phyloP scores from a whole-genome alignment of 2,329 filamentous ascomycete species.

The Apiospora phragmitis region DNA sequence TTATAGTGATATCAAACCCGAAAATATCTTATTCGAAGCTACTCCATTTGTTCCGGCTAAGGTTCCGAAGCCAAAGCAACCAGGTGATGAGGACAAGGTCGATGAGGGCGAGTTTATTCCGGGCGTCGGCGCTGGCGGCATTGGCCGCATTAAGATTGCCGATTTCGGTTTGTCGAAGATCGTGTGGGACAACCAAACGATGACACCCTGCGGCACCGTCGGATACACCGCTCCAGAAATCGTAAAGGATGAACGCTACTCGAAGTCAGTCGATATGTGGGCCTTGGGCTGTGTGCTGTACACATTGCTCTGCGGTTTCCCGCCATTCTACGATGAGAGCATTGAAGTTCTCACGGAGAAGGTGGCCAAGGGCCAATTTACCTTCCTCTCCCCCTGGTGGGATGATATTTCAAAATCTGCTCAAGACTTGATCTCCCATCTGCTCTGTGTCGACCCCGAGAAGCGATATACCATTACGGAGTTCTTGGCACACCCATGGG shows the following conservation, averaged over 20 bases:
- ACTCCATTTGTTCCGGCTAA: constrained; percentile 79
- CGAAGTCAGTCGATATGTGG: constrained; percentile 99
- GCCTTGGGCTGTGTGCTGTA: constrained; percentile 95
- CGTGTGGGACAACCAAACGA: constrained; percentile 96
- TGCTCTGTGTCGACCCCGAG: constrained; percentile 91
- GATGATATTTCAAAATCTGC: constrained; percentile 96
- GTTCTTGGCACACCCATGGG: constrained; percentile 95
- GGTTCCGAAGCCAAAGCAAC: constrained; percentile 74
- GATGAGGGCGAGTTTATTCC: constrained; percentile 92
- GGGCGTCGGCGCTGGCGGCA: constrained; percentile 83
- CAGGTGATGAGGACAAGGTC: constrained; percentile 94
- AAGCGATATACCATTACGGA: constrained; percentile 92
- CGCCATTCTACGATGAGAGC: constrained; percentile 97
- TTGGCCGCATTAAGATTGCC: constrained; percentile 94
- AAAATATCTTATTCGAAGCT: constrained; percentile 93
- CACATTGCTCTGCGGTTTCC: constrained; percentile 94
- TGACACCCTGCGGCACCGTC: constrained; percentile 98
- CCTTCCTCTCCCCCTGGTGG: constrained; percentile 98
- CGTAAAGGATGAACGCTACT: constrained; percentile 98
- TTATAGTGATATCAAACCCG: constrained; percentile 91
- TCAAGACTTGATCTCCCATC: constrained; percentile 89
- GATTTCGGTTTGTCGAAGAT: constrained; percentile 98
- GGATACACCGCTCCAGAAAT: constrained; percentile 98
- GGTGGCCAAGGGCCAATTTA: constrained; percentile 94
- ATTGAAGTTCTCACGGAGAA: constrained; percentile 97